Evolutionary conservation across 1,284 basidiomycete genomes (phyloP).

Genomic region (Wallemia hederae): DNA sequence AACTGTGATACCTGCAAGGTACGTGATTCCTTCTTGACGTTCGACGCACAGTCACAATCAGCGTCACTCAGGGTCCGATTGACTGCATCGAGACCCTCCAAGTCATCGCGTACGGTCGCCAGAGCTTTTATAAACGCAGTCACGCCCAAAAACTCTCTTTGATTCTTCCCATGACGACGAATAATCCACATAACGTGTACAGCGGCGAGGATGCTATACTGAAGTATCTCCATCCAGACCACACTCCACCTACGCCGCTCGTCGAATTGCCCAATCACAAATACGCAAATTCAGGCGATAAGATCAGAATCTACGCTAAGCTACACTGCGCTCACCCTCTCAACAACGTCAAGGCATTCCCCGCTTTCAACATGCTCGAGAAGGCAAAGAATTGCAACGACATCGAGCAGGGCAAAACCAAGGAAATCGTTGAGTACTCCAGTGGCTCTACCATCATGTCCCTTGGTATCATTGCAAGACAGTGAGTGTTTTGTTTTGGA

Average conservation of each 20-base stretch:
- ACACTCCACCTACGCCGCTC: background rate
- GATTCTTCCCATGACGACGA: background rate
- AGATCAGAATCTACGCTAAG: background rate
- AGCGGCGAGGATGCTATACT: background rate
- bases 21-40: background rate
- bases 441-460: background rate
- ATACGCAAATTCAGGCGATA: background rate
- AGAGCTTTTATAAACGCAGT: background rate
- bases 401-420: background rate
- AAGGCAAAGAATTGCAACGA: background rate
- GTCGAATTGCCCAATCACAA: background rate
- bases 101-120: background rate
- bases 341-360: background rate
- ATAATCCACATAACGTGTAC: background rate
- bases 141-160: no score
- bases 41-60: background rate
- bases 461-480: background rate
- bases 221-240: background rate
- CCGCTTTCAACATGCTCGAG: background rate
- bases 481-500: background rate
- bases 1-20: background rate
- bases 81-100: background rate
- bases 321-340: background rate
- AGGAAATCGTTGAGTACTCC: background rate
- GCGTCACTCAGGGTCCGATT: background rate